These are phyloP conservation scores for Dactylellina haptotyla DNA, from an alignment of 2,329 filamentous ascomycete genomes.

Conservation along the genomic window DNA sequence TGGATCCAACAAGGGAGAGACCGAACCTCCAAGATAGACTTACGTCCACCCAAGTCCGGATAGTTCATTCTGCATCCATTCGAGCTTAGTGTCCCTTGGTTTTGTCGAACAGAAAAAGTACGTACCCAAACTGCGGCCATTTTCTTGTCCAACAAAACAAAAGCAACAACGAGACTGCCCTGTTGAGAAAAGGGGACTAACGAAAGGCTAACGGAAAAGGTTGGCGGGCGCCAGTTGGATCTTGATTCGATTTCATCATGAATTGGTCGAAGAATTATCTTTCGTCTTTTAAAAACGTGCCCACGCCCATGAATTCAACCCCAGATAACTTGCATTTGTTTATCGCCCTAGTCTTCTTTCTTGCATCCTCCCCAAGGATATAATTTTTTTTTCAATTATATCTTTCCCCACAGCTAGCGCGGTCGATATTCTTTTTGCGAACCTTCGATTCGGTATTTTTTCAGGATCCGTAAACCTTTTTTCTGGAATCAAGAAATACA, in stretches of 20 bases:
- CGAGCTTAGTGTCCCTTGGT: constrained; percentile 13
- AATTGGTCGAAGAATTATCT: constrained; percentile 23
- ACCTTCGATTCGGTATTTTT: constrained; percentile 19
- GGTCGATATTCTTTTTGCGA: constrained; percentile 28
- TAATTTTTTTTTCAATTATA: constrained; percentile 40
- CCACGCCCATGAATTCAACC: constrained; percentile 35
- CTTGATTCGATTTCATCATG: constrained; percentile 31
- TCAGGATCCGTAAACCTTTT: constrained; percentile 14
- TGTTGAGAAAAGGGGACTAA: constrained; percentile 27
- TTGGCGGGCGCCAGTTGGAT: constrained; percentile 22
- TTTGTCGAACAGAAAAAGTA: constrained; percentile 31
- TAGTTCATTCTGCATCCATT: constrained; percentile 35
- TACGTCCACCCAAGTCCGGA: constrained; percentile 50
- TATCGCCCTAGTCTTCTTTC: constrained; percentile 44
- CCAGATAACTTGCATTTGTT: constrained; percentile 27
- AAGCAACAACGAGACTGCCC: constrained; percentile 25
- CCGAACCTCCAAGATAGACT: constrained; percentile 7
- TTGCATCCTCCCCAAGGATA: constrained; percentile 29
- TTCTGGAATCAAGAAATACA: constrained; percentile 7
- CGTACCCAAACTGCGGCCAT: constrained; percentile 50
- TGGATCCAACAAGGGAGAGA: constrained; percentile 47
- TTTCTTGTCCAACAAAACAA: constrained; percentile 34
- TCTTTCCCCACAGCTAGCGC: constrained; percentile 48
- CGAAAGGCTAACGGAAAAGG: constrained; percentile 45
- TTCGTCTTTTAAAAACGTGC: constrained; percentile 45